Evolutionary conservation across 805 yeast genomes (phyloP), one percentile per base, ranked within the genome.

Genomic region (Lipomyces sp.): DNA sequence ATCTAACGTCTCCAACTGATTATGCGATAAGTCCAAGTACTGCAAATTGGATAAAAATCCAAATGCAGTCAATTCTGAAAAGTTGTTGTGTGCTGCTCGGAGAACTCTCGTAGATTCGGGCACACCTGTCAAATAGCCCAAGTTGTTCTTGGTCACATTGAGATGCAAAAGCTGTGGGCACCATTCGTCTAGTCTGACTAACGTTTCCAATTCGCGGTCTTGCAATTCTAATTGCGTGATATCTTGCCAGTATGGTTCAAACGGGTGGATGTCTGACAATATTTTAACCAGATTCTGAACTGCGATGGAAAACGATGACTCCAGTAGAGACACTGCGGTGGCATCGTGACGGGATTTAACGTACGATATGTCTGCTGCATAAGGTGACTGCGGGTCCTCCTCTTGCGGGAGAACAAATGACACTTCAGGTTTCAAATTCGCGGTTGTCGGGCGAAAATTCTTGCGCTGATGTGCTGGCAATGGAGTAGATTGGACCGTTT

Each of bases 21-120:
- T 85, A 62, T 71, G 67, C 2, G 83, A 74, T 4, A 82, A 75
- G 71, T 81, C 74, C 59, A 85, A 75, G 24, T 73, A 70, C 64
- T 82, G 85, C 32, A 85, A 74, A 64, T 83, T 82, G n/a, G 69
- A 73, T 67, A 81, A 77, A 39, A 77, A 75, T 53, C 76, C 73
- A 70, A 84, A 83, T 3, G 85, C 79, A 2, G 84, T 80, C 59
- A 82, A 72, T 63, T 80, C 80, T 24, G 77, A 80, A 18, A 85
- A 70, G 10, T 66, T 63, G 71, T 84, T 84, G 42, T 73, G 64
- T 3, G 80, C 72, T 13, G 81, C 73, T 61, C 80, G 75, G 53
- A 85, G 73, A 18, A 75, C 73, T 64, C 82, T 73, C 1, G 81
- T 66, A 3, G 76, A 67, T 30, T 67, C 66, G 0, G 87, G 86